These are phyloP conservation scores for Haplographium delicatum DNA, from an alignment of 495 filamentous ascomycete genomes.

Conservation along the genomic window DNA sequence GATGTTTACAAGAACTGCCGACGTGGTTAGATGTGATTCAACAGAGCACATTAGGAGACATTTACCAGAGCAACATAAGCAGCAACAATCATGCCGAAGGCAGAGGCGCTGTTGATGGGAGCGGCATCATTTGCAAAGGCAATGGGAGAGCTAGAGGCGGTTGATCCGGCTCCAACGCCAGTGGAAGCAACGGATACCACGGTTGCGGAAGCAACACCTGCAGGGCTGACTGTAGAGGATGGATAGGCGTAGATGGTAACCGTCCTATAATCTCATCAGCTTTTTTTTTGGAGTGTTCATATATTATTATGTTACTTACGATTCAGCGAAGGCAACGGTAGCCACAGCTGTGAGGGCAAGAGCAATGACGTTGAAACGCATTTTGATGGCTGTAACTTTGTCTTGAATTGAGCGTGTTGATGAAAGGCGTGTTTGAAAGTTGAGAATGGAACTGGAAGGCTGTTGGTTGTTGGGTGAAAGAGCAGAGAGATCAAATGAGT, in stretches of 20 bases:
- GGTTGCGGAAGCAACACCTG: slow-evolving; percentile 15
- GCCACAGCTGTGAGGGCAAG: slow-evolving; percentile 23
- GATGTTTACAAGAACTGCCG: slow-evolving; percentile 22
- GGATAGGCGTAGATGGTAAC: slow-evolving; percentile 25
- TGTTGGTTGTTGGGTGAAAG: slow-evolving; percentile 10
- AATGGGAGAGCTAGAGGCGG: slow-evolving; percentile 21
- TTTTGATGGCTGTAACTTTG: slow-evolving; percentile 23
- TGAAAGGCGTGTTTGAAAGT: slow-evolving; percentile 6
- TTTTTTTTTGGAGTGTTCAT: neutral
- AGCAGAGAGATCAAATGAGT: slow-evolving; percentile 23
- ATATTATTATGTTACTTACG: slow-evolving; percentile 15
- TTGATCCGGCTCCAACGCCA: slow-evolving; percentile 18
- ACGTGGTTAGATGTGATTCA: neutral
- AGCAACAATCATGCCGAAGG: slow-evolving; percentile 23
- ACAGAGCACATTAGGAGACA: neutral
- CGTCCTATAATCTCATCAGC: slow-evolving; percentile 17
- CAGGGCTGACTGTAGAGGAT: slow-evolving; percentile 3
- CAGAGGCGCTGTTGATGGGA: slow-evolving; percentile 23
- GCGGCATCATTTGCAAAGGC: slow-evolving; percentile 23
- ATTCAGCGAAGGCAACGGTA: slow-evolving; percentile 8
- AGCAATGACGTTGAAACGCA: slow-evolving; percentile 25
- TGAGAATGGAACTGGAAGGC: neutral
- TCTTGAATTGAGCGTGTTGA: slow-evolving; percentile 5
- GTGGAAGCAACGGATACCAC: slow-evolving; percentile 16
- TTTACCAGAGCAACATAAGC: slow-evolving; percentile 26